Base-by-base conservation (phyloP, 164 flowering plant species). In the Taxillus chinensis region DNA sequence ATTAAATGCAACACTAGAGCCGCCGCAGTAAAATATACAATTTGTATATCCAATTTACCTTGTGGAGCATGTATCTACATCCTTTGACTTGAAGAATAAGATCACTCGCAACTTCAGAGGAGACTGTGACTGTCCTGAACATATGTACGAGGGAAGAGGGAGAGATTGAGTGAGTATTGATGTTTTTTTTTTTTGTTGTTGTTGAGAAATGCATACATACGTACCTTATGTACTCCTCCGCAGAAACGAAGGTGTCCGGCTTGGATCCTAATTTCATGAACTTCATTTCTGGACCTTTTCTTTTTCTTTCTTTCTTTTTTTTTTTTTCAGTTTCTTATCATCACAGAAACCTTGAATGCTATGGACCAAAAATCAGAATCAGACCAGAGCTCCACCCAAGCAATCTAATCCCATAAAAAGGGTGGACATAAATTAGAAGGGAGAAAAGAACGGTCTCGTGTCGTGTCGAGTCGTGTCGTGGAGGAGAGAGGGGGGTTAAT, bases 251-350 rank as follows among this genome's bases (percentile, higher is more conserved):
- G 63, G 96, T 87, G 67, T 93, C 99, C 3, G 99, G 95, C 59
- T 95, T 82, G 67, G 89, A 87, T 64, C 99, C 99, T 59, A 93
- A 87, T 70, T 93, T 89, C 99, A 93, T 93, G 62, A 85, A 93
- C 92, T 93, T 93, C 99, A 93, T 93, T 66, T 66, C 79, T 27
- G 27, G 27, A 27, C 53, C 56, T 53, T 14, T 14, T 53, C 12
- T 43, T 5, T 43, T 46, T 13, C 50, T 46, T 13, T 46, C 7
- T 46, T 8, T 69, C 66, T 49, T 42, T 58, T 5, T 4, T 45
- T 27, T 3, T 59, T 40, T 57, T 53, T 50, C 9, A 10, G 10
- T 63, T 41, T 55, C 13, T 52, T 15, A 50, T 67, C 69, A 71
- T 55, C 49, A 67, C 39, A 16, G 43, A 57, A 52, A 16, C 56